Conservation (phyloP, 192 early-diverging fungal genomes). For the Endogone sp. region DNA sequence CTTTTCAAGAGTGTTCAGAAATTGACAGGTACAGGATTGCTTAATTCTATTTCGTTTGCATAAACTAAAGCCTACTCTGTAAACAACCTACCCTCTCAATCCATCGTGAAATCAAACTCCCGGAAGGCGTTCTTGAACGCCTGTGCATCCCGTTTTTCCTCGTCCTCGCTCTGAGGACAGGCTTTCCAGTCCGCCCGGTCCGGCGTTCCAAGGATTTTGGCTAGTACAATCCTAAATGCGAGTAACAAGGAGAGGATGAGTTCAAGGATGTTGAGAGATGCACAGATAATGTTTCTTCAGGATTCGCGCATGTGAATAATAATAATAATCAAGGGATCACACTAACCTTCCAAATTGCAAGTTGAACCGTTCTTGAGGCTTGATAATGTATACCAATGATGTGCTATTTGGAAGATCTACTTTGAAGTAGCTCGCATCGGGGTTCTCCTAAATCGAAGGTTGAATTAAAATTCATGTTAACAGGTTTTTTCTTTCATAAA, state of each 20-base stretch:
- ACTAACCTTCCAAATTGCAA: conserved; percentile 70
- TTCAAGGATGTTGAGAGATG: neutral
- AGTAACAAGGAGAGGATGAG: no score
- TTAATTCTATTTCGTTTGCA: no score
- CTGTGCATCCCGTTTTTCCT: conserved; percentile 46
- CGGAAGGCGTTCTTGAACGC: conserved; percentile 39
- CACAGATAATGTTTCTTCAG: neutral
- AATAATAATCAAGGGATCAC: conserved; percentile 3
- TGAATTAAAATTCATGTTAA: neutral
- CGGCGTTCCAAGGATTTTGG: conserved; percentile 58
- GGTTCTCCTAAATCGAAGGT: conserved; percentile 11
- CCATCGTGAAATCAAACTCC: conserved; percentile 40
- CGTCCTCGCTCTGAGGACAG: conserved; percentile 60
- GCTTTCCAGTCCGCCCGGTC: conserved; percentile 80
- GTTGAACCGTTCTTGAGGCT: conserved; percentile 52
- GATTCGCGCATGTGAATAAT: no score
- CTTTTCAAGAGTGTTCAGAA: no score
- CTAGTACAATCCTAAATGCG: conserved; percentile 49
- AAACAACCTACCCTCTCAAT: neutral
- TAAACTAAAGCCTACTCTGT: no score
- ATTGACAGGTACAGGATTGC: no score
- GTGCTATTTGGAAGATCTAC: conserved; percentile 52
- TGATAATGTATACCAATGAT: conserved; percentile 38
- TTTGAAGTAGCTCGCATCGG: conserved; percentile 39
- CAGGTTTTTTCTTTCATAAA: neutral